Evolutionary conservation across 2,329 filamentous ascomycete species (phyloP), one percentile per base, ranked within the genome.

Genomic region (Fusarium euwallaceae): DNA sequence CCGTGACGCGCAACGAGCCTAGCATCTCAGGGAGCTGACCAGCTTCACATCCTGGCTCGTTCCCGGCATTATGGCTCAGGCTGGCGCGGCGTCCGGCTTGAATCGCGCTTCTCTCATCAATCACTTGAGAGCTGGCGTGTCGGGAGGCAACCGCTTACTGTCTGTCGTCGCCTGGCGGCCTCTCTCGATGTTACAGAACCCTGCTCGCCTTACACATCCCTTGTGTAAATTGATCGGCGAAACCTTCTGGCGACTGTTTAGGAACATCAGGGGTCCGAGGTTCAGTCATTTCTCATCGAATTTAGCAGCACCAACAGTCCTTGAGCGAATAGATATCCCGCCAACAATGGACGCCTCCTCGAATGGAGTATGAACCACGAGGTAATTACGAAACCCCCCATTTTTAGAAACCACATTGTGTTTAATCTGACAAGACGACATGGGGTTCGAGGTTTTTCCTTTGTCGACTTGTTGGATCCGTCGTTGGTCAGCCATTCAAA

Each of bases 21-120:
- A 41, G 65, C 59, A 63, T 66, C 60, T 59, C 24, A 51, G 63
- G 51, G 69, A 69, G 51, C 39, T 67, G 60, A 48, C 67, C 59
- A 67, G 48, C 64, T 61, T 62, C 45, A 41, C 45, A 70, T 71
- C 69, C 73, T 62, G 70, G 73, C 24, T 65, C 64, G 29, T 71
- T 61, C 64, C 64, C 71, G 66, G 59, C 66, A 71, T 62, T 59
- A 68, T 63, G 67, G 64, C 72, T 72, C 62, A 66, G 68, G 65
- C 73, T 73, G 69, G 71, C 66, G 70, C 70, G 73, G 70, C 61
- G 66, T 45, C 66, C 72, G 63, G 62, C 58, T 65, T 62, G 58
- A 63, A 64, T 73, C 69, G 66, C 53, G 65, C 68, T 64, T 69
- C 64, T 48, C 59, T 39, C 62, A 48, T 62, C 60, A 58, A 20